A percentile compares a stretch with the other conserved stretches of the same genome.
Conservation (phyloP, 2,329 filamentous ascomycete genomes). For the Cordyceps pruinosa region DNA sequence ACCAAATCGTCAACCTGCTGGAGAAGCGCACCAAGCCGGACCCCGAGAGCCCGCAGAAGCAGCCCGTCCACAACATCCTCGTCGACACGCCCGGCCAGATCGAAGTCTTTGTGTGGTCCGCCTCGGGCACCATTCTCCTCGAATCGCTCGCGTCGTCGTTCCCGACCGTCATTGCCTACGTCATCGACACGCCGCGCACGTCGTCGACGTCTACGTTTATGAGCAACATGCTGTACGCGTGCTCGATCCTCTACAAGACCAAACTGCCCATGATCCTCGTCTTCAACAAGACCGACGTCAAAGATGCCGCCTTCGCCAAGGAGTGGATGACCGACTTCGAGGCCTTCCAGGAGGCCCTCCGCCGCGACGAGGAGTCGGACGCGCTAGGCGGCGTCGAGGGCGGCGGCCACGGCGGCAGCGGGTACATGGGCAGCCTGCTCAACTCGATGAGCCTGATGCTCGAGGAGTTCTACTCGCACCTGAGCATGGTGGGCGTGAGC, state of each 20-base stretch:
- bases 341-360: conserved; percentile 80
- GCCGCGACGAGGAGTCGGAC: conserved; percentile 70
- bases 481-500: conserved; percentile 88
- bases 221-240: conserved; percentile 99
- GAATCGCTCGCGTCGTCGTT: conserved; percentile 90
- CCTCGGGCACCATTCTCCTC: conserved; percentile 86
- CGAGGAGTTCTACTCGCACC: conserved; percentile 93
- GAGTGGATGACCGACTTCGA: conserved; percentile 99
- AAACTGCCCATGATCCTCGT: conserved; percentile 97
- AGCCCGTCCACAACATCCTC: conserved; percentile 72
- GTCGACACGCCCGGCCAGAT: conserved; percentile 97
- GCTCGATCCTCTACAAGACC: conserved; percentile 97
- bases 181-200: conserved; percentile 93
- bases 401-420: conserved; percentile 64
- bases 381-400: conserved; percentile 68
- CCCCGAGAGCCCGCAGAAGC: conserved; percentile 50
- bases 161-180: conserved; percentile 92
- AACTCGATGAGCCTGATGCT: conserved; percentile 98
- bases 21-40: conserved; percentile 77
- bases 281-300: conserved; percentile 98
- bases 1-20: conserved; percentile 81
- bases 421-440: conserved; percentile 91
- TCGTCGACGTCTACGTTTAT: conserved; percentile 95
- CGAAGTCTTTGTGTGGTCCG: conserved; percentile 98
- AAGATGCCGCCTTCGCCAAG: conserved; percentile 83